These are phyloP conservation scores for Globisporangium ultimum DNA, from an alignment of 352 stramenopile species.

Conservation along the genomic window DNA sequence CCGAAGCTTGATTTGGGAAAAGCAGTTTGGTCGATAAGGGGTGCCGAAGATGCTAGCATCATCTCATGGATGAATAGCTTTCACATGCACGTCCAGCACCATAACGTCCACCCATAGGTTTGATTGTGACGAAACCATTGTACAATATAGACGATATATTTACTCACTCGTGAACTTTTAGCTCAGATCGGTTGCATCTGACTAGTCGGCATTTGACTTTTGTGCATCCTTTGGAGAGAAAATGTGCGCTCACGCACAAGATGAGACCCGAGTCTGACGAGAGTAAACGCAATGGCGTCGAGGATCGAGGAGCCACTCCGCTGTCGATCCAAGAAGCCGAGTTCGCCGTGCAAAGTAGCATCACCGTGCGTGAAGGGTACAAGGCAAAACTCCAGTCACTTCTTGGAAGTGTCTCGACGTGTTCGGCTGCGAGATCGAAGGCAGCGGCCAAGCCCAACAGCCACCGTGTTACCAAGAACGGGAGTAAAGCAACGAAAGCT, in stretches of 20 bases:
- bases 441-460: background rate
- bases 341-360: slow-evolving; percentile 35
- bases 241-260: background rate
- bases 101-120: background rate
- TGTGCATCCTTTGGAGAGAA: background rate
- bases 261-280: slow-evolving; percentile 2
- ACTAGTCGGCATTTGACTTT: background rate
- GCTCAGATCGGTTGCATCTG: background rate
- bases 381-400: slow-evolving; percentile 14
- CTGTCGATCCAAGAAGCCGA: slow-evolving; percentile 28
- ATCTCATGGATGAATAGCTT: too few relatives aligned
- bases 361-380: slow-evolving; percentile 49
- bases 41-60: too few relatives aligned
- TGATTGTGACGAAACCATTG: background rate
- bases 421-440: background rate
- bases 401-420: background rate
- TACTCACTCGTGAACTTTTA: background rate
- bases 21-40: too few relatives aligned
- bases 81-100: too few relatives aligned
- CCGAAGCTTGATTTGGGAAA: too few relatives aligned
- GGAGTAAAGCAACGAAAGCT: background rate
- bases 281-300: background rate
- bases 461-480: background rate
- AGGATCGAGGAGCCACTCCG: background rate
- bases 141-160: background rate